Percentiles rank a stretch among this genome's conserved stretches.
These are phyloP conservation scores for Trichophyton mentagrophytes DNA, from an alignment of 2,329 filamentous ascomycete genomes.

Conservation along the genomic window DNA sequence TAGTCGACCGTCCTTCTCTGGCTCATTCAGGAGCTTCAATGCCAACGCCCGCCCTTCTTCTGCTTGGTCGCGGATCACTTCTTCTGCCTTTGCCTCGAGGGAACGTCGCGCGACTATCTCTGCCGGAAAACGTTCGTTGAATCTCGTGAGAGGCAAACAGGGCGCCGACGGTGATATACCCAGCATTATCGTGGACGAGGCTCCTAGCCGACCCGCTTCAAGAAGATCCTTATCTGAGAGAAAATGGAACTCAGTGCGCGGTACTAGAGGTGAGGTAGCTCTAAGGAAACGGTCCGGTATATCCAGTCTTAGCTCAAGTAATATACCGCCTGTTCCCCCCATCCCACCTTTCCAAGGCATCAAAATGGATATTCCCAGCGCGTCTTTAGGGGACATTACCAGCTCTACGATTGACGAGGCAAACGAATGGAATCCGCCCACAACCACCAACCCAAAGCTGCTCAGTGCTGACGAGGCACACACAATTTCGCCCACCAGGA, in stretches of 20 bases:
- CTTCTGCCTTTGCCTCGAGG: background rate
- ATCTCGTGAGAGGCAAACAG: constrained; percentile 17
- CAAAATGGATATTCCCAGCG: constrained; percentile 43
- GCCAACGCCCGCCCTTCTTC: background rate
- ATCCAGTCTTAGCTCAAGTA: constrained; percentile 6
- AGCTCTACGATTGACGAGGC: constrained; percentile 32
- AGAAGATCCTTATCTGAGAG: constrained; percentile 29
- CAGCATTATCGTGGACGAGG: constrained; percentile 30
- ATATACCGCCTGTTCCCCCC: constrained; percentile 17
- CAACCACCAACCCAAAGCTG: constrained; percentile 10
- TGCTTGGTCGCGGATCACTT: constrained; percentile 2
- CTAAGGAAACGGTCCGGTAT: constrained; percentile 7
- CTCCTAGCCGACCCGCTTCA: constrained; percentile 25
- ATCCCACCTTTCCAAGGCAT: constrained; percentile 35
- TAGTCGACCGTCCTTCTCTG: background rate
- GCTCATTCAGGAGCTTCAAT: constrained; percentile 2
- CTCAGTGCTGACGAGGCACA: background rate
- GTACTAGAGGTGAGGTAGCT: constrained; percentile 22
- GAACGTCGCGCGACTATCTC: constrained; percentile 6
- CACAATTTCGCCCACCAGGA: constrained; percentile 6
- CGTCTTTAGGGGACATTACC: constrained; percentile 41
- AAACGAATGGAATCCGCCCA: constrained; percentile 4
- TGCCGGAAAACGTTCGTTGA: constrained; percentile 16
- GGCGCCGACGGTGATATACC: constrained; percentile 25
- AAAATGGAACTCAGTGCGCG: constrained; percentile 28